Evolutionary conservation across 208 protist species (phyloP), one percentile per base, ranked within the genome.

Genomic region (Strigomonas culicis): DNA sequence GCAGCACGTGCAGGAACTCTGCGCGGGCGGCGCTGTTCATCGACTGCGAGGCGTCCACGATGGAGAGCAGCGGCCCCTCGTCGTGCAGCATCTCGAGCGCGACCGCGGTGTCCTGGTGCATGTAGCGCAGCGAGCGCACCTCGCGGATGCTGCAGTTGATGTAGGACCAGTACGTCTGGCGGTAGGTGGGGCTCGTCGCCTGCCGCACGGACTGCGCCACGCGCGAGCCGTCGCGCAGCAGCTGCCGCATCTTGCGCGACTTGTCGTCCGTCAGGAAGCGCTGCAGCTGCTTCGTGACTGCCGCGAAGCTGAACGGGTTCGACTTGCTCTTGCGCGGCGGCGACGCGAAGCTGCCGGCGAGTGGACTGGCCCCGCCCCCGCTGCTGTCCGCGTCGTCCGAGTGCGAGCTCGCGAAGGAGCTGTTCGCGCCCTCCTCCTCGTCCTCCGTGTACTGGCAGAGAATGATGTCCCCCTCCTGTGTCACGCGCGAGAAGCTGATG

Each of bases 41-140:
- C 8, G 90, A 96, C 66, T 93, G 84, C 34, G 75, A 77, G 11
- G 82, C 68, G 60, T 96, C 90, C 27, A 96, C 81, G 31, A 96
- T 67, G 4, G 90, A 91, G 21, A 96, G 70, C 75, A 96, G 72
- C 7, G 77, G 75, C 7, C 84, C 85, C 52, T 88, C 79, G 51
- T 88, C 86, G 63, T 91, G 79, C 56, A 80, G 66, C 31, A 91
- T 67, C 22, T 80, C 62, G 59, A 96, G 66, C 56, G 80, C 65
- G 59, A 96, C 77, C 6, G 90, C 90, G 0, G 86, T 93, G 72
- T 91, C 79, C 36, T 90, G 82, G 57, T 96, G 90, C 90, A 96
- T 91, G 72, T 93, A 96, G 53, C 72, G 75, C 53, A 88, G 69
- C 25, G 66, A 80, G 53, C 80, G 82, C 25, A 96, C 81, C 31